A percentile compares a stretch with the other conserved stretches of the same genome.
These are phyloP conservation scores for Diplogelasinospora grovesii DNA, from an alignment of 495 filamentous ascomycete genomes.

Conservation along the genomic window DNA sequence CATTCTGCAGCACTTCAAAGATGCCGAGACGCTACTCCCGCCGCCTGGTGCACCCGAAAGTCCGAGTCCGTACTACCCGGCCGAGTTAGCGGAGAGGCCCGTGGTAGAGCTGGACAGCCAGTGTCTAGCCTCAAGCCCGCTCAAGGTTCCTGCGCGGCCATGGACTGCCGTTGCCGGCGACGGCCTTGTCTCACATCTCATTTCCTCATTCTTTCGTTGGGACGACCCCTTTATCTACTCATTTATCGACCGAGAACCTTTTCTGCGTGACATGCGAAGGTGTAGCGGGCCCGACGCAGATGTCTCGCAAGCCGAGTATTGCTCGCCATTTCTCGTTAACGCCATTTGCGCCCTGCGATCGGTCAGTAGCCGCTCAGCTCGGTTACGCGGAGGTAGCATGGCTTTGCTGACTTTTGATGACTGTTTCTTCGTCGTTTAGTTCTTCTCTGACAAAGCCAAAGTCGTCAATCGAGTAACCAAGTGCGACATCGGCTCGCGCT, in stretches of 20 bases:
- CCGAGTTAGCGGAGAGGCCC: neutral
- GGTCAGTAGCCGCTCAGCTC: slow-evolving; percentile 22
- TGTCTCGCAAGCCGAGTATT: slow-evolving; percentile 29
- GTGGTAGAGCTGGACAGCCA: slow-evolving; percentile 10
- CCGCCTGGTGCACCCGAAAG: neutral
- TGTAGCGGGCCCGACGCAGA: too few species aligned
- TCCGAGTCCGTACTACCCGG: too few species aligned
- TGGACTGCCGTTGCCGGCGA: slow-evolving; percentile 47
- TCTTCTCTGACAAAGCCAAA: slow-evolving; percentile 9
- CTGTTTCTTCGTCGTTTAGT: neutral
- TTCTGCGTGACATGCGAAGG: slow-evolving; percentile 39
- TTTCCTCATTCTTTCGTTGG: slow-evolving; percentile 51
- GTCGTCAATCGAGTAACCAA: neutral
- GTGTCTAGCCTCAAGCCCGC: slow-evolving; percentile 13
- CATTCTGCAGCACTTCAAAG: slow-evolving; percentile 3
- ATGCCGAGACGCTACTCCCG: slow-evolving; percentile 15
- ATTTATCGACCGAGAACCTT: slow-evolving; percentile 44
- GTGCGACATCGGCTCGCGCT: slow-evolving; percentile 5
- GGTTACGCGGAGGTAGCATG: too few species aligned
- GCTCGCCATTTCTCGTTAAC: slow-evolving; percentile 49
- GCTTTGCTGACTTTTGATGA: too few species aligned
- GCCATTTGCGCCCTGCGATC: slow-evolving; percentile 40
- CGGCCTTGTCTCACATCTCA: slow-evolving; percentile 47
- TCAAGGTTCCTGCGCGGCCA: slow-evolving; percentile 39
- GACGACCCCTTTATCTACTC: slow-evolving; percentile 32